Conservation (phyloP, 805 yeast genomes). For the Hanseniaspora hatyaiensis region DNA sequence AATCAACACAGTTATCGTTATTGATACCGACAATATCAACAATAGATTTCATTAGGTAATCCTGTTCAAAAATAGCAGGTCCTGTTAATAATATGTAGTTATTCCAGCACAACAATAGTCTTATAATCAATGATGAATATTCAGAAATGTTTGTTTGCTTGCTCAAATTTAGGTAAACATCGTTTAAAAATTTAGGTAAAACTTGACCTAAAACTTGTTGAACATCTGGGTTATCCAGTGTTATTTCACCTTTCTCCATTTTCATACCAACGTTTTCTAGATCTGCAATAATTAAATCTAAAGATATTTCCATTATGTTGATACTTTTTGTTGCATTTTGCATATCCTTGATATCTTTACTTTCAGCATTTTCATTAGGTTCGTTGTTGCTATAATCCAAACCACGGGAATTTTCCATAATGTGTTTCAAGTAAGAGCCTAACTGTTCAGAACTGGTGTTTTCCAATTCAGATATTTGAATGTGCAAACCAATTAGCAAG, state of each 20-base stretch:
- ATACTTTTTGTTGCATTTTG: too few species aligned
- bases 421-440: slow-evolving; percentile 21
- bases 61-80: background rate
- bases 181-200: slow-evolving; percentile 18
- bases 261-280: slow-evolving; percentile 43
- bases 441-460: slow-evolving; percentile 23
- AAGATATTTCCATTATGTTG: slow-evolving; percentile 53
- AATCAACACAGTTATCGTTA: slow-evolving; percentile 12
- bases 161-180: slow-evolving; percentile 19
- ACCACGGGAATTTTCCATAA: background rate
- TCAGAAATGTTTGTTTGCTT: background rate
- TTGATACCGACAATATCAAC: background rate
- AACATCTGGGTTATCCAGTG: slow-evolving; percentile 9
- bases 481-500: slow-evolving; percentile 24
- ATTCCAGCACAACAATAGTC: slow-evolving; percentile 48
- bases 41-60: background rate
- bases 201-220: slow-evolving; percentile 14
- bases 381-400: too few species aligned
- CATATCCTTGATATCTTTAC: too few species aligned
- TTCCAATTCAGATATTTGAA: slow-evolving; percentile 25
- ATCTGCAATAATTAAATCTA: slow-evolving; percentile 67
- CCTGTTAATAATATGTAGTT: slow-evolving; percentile 50
- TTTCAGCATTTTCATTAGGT: too few species aligned
- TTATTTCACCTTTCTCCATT: slow-evolving; percentile 19
- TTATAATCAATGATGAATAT: background rate